phyloP scores from a whole-genome alignment of 495 filamentous ascomycete species.

The Beverwykella pulmonaria region DNA sequence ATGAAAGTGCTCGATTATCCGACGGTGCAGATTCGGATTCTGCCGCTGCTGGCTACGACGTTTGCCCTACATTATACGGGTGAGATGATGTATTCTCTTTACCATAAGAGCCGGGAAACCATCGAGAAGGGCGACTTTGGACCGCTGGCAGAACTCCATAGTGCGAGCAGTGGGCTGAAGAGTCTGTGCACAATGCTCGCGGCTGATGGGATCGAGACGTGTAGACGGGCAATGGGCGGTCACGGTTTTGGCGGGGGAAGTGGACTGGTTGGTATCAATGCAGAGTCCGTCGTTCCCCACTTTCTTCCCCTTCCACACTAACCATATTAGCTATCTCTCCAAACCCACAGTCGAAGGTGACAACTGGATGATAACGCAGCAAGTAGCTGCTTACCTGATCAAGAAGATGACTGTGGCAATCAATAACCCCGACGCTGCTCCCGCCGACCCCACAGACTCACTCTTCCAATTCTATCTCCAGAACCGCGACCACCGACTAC shows the following conservation, averaged over 20 bases:
- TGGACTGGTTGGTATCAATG: conserved; percentile 53
- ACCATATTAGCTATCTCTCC: conserved; percentile 45
- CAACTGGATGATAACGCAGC: conserved; percentile 59
- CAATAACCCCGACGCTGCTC: conserved; percentile 33
- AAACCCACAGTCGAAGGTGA: conserved; percentile 58
- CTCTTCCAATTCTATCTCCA: conserved; percentile 42
- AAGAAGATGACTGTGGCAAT: conserved; percentile 52
- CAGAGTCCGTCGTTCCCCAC: conserved; percentile 36
- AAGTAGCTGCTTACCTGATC: conserved; percentile 53
- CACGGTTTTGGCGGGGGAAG: conserved; percentile 56
- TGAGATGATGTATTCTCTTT: conserved; percentile 50
- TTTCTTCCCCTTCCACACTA: neutral
- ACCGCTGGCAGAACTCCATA: conserved; percentile 53
- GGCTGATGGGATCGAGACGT: conserved; percentile 56
- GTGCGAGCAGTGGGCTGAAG: conserved; percentile 54
- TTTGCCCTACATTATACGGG: conserved; percentile 57
- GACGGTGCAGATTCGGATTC: conserved; percentile 54
- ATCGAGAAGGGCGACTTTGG: conserved; percentile 51
- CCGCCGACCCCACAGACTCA: conserved; percentile 38
- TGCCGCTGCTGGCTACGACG: conserved; percentile 53
- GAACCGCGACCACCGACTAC: conserved; percentile 22
- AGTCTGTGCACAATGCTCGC: conserved; percentile 54
- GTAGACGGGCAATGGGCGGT: conserved; percentile 53
- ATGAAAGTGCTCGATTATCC: conserved; percentile 55
- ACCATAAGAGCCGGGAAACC: conserved; percentile 45